Conservation (phyloP, 345 rosid species). For the Carallia brachiata region DNA sequence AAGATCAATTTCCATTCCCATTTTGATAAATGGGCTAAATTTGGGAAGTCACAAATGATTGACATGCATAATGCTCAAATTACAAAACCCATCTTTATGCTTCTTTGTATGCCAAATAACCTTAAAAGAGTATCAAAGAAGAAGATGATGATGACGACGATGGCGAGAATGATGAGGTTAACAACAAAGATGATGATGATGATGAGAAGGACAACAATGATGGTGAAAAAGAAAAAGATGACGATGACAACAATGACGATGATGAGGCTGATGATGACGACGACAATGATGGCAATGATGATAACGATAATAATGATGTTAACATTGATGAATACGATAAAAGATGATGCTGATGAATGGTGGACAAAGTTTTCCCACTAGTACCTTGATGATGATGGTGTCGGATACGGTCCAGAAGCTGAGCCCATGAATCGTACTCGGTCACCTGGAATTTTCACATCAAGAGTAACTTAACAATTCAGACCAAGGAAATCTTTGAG, state of each 20-base stretch:
- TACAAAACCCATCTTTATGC: not conserved
- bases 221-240: not conserved
- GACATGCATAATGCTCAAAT: not conserved
- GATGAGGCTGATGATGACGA: no score
- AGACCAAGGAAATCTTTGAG: conserved; percentile 15
- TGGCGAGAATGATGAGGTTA: no score
- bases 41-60: not conserved
- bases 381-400: conserved; percentile 61
- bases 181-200: no score
- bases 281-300: no score
- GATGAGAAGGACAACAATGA: no score
- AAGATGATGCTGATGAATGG: not conserved
- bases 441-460: conserved; percentile 56
- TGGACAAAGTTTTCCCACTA: not conserved
- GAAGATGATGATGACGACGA: no score
- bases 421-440: conserved; percentile 56
- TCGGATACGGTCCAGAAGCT: conserved; percentile 42
- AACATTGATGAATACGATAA: not conserved
- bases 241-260: no score
- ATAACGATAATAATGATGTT: no score
- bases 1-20: not conserved
- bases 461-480: conserved; percentile 1
- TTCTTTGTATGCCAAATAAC: not conserved
- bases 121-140: not conserved
- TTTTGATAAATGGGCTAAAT: not conserved